phyloP scores from a whole-genome alignment of 1,284 basidiomycete genomes.

The Phaffia rhodozyma region DNA sequence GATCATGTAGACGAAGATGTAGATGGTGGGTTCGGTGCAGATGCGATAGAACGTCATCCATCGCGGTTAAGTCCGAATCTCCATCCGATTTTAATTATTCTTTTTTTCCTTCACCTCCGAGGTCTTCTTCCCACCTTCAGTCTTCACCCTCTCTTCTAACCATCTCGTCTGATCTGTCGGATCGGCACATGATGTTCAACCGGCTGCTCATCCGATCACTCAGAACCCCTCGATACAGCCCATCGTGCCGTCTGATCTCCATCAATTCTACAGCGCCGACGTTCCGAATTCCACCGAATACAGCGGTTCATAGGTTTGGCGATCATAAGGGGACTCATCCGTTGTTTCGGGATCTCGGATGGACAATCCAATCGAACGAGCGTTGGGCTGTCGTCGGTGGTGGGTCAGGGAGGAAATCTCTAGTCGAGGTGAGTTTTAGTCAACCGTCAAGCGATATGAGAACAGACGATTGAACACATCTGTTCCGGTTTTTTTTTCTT shows the following conservation, averaged over 20 bases:
- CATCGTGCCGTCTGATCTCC: too few relatives aligned
- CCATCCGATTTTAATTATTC: background rate
- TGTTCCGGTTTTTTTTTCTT: background rate
- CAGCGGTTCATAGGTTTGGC: conserved; percentile 3
- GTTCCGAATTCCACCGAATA: background rate
- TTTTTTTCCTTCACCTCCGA: background rate
- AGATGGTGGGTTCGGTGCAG: background rate
- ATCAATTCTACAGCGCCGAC: too few relatives aligned
- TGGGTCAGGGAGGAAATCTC: background rate
- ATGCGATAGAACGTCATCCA: background rate
- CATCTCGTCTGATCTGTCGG: conserved; percentile 58
- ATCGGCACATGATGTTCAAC: conserved; percentile 10
- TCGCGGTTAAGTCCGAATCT: background rate
- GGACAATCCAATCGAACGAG: conserved; percentile 7
- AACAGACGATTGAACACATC: background rate
- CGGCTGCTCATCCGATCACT: too few relatives aligned
- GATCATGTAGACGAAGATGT: background rate
- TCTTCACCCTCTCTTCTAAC: conserved; percentile 46
- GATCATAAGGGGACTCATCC: background rate
- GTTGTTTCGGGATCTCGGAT: conserved; percentile 1
- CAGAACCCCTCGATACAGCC: too few relatives aligned
- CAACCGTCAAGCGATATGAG: background rate
- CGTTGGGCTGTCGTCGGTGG: conserved; percentile 12
- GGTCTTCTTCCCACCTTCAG: background rate
- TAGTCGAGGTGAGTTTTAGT: conserved; percentile 8